Base-by-base conservation (phyloP, 352 stramenopile genomes). In the Phytophthora pinifolia region DNA sequence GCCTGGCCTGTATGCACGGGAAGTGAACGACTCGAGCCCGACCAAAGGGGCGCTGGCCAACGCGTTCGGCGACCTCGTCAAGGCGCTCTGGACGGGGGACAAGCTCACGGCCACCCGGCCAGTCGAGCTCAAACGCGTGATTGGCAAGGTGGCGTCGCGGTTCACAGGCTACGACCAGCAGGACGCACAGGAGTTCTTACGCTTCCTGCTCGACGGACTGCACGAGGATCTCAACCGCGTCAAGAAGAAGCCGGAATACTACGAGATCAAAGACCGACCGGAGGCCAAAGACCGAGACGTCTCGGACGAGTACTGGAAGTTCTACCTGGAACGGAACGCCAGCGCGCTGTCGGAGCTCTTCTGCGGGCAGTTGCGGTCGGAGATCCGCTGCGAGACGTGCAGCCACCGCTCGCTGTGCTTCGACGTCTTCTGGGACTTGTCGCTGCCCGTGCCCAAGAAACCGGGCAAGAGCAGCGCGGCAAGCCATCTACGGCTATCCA, bases 151-250 rank as follows among this genome's bases (percentile, higher is more conserved):
- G 10, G 74, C 83, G 6, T 76, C 70, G 4, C 65, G 79, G n/a
- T 95, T 93, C 42, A 76, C 64, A 0, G 79, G 81, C 6, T 96
- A 96, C 65, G 80, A 94, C 35, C 88, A 96, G 56, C 86, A 97
- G 49, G 89, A 97, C 45, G 85, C 89, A 1, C 87, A 96, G 47
- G 88, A 97, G 50, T 96, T 96, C 46, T 61, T 97, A n/a, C 88
- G 89, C 10, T 92, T 89, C 27, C 59, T 97, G 10, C 67, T 97
- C 1, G 87, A 96, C 35, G 81, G 72, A 14, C 62, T 96, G 22
- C 88, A 97, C 49, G 88, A 93, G 62, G 88, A 96, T 48, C 65
- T 96, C 13, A 94, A 93, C 48, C 70, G 70, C 1, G 74, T 93
- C 35, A 70, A 67, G 38, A 86, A 81, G 36, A 88, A 89, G 41